Evolutionary conservation across 78 protist genomes (phyloP).

Genomic region (Diacronema lutheri): DNA sequence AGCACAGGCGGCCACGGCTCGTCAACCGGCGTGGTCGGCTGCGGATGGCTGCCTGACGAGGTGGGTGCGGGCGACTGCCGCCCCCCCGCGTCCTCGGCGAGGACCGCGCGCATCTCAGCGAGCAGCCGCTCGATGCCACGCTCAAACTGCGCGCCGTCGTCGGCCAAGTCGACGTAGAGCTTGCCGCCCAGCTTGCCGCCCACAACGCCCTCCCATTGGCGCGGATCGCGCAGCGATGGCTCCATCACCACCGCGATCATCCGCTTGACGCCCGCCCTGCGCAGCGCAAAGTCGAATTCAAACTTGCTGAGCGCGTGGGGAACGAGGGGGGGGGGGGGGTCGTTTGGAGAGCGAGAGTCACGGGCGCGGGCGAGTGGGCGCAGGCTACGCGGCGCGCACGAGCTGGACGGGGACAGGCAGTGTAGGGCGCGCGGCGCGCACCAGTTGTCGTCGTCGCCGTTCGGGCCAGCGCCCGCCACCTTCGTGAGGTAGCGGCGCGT

Average conservation of each 20-base stretch:
- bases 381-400: neutral
- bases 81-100: no score
- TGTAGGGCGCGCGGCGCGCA: neutral
- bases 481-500: neutral
- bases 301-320: neutral
- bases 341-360: neutral
- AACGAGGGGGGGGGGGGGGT: neutral
- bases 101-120: no score
- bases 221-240: neutral
- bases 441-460: neutral
- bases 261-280: neutral
- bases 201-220: neutral
- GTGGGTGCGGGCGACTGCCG: no score
- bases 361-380: neutral
- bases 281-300: neutral
- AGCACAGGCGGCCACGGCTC: no score
- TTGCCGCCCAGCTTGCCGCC: neutral
- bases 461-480: neutral
- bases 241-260: neutral
- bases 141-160: no score
- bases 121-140: no score
- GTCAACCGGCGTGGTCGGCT: no score
- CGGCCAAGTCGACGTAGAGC: neutral
- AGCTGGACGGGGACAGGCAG: neutral
- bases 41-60: no score